Base-by-base conservation (phyloP, 768 basidiomycete genomes). In the Serpula lacrymans region DNA sequence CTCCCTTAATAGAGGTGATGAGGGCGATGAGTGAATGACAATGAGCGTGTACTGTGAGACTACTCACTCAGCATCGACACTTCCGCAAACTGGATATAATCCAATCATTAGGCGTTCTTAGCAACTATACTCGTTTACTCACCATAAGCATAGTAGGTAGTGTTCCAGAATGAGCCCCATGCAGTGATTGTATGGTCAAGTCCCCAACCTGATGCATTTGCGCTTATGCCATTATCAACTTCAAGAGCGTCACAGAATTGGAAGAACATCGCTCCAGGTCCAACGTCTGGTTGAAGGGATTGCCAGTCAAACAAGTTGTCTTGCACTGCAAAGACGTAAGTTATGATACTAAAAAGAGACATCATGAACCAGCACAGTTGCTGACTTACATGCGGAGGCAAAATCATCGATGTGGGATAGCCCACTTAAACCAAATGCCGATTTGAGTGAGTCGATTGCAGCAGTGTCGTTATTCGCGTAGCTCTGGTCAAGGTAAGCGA, bases 271-370 rank as follows among this genome's bases (percentile, higher is more conserved):
- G 52, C 51, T 13, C 53, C 58, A n/a, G 63, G 62, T 4, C 78
- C 80, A 2, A 61, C 58, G 12, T 67, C 62, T 2, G 79, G 77
- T 29, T 78, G 75, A 14, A 87, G 53, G 7, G 50, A 48, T 50
- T 87, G 85, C 85, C 85, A 88, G 37, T 83, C 80, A 70, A 73
- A 80, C 40, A 40, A 6, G 82, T 66, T 51, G 75, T 73, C 49
- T 77, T 73, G 41, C 63, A 72, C 39, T 80, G 25, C 42, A 40
- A 16, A 25, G 4, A n/a, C n/a, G 13, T 25, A 10, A n/a, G n/a
- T n/a, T n/a, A n/a, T n/a, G n/a, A n/a, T n/a, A n/a, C 57, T 58
- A 12, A 38, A 6, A n/a, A 4, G 51, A 38, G n/a, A 52, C 49
- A 3, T 61, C 63, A 20, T 37, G 33, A 25, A 10, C 11, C 16